Evolutionary conservation across 768 basidiomycete species (phyloP).

Genomic region (Kwoniella dendrophila): DNA sequence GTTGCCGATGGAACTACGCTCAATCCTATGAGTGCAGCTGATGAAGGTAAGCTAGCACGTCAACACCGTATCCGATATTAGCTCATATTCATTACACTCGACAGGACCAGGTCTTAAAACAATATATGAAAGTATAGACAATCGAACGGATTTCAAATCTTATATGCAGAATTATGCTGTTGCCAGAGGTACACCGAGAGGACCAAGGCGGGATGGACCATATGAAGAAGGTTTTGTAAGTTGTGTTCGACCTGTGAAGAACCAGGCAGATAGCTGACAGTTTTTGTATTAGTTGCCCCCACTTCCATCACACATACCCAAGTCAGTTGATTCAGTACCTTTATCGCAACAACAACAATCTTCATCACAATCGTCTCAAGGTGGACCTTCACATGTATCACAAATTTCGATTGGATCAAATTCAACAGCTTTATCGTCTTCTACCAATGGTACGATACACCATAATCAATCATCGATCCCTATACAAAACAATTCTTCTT

Average conservation of each 20-base stretch:
- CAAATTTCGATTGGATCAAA: slow-evolving; percentile 42
- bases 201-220: slow-evolving; percentile 86
- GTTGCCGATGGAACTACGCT: slow-evolving; percentile 85
- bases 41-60: slow-evolving; percentile 40
- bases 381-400: slow-evolving; percentile 45
- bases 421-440: slow-evolving; percentile 24
- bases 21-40: slow-evolving; percentile 61
- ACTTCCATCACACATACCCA: slow-evolving; percentile 52
- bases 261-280: background rate
- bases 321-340: background rate
- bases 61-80: background rate
- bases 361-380: slow-evolving; percentile 3
- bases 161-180: slow-evolving; percentile 98
- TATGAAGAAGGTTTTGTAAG: slow-evolving; percentile 90
- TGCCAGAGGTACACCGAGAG: slow-evolving; percentile 69
- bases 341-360: slow-evolving; percentile 13
- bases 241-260: slow-evolving; percentile 25
- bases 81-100: background rate
- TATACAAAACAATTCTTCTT: background rate
- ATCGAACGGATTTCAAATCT: slow-evolving; percentile 87
- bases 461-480: background rate
- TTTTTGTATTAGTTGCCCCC: slow-evolving; percentile 42
- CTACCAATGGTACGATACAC: slow-evolving; percentile 13
- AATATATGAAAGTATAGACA: slow-evolving; percentile 88
- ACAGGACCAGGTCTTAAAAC: slow-evolving; percentile 75